Conservation (phyloP, 495 filamentous ascomycete species). For the Halenospora varia region DNA sequence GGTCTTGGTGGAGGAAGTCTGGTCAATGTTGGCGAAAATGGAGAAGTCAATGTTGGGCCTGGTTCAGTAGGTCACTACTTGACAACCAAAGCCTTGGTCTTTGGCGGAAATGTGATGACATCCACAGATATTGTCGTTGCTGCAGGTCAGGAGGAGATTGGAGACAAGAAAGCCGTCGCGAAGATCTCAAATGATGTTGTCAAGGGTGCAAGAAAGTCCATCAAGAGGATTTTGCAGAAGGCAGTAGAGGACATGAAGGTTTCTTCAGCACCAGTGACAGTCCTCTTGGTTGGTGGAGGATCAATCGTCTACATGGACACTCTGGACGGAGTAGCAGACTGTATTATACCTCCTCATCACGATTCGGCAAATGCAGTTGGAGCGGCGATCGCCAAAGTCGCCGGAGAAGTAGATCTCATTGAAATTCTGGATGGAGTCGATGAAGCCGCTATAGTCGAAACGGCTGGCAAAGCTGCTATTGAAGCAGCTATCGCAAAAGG, state of each 20-base stretch:
- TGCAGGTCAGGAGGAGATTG: slow-evolving; percentile 28
- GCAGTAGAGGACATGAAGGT: neutral
- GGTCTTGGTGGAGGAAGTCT: slow-evolving; percentile 50
- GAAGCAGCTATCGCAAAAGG: neutral
- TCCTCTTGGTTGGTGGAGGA: neutral
- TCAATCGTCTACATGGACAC: neutral
- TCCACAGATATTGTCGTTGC: slow-evolving; percentile 32
- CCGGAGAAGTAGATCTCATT: neutral
- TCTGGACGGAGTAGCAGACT: neutral
- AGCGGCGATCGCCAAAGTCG: neutral
- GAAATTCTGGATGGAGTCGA: neutral
- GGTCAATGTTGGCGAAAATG: slow-evolving; percentile 28
- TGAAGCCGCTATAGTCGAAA: neutral
- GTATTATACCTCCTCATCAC: neutral
- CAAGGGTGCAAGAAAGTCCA: neutral
- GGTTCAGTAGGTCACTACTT: slow-evolving; percentile 42
- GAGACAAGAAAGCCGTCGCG: neutral
- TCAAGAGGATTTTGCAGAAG: neutral
- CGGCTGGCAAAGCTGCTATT: neutral
- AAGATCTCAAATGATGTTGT: neutral
- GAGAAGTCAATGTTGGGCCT: slow-evolving; percentile 35
- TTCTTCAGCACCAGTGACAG: neutral
- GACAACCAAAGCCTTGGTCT: slow-evolving; percentile 36
- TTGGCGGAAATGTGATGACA: slow-evolving; percentile 47
- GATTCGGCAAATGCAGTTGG: neutral